Evolutionary conservation across 2,329 filamentous ascomycete genomes (phyloP).

Genomic region (Chaetothyriales sp.): DNA sequence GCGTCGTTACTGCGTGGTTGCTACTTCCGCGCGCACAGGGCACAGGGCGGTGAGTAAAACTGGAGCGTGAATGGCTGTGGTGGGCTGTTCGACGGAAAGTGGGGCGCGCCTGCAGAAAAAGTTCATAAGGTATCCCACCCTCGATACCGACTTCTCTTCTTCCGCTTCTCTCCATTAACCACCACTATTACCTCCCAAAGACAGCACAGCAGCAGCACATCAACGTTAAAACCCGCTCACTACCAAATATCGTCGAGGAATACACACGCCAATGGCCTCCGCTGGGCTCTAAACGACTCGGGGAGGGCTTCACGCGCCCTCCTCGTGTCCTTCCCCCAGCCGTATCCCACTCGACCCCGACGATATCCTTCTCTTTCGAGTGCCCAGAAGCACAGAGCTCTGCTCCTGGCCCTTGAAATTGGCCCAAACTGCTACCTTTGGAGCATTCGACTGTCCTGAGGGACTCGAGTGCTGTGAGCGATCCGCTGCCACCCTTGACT

Average conservation of each 20-base stretch:
- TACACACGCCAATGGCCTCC: conserved; percentile 53
- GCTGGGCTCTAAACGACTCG: conserved; percentile 82
- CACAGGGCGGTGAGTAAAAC: conserved; percentile 3
- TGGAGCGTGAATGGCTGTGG: background rate
- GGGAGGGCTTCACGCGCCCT: conserved; percentile 40
- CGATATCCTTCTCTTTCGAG: conserved; percentile 41
- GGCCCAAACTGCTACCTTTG: conserved; percentile 28
- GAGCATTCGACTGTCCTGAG: conserved; percentile 17
- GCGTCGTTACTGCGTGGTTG: too few species aligned
- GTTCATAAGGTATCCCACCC: conserved; percentile 5
- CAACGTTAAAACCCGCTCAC: background rate
- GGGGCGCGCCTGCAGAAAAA: background rate
- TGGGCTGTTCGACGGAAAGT: background rate
- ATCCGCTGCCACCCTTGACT: conserved; percentile 7
- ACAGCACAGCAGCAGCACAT: conserved; percentile 2
- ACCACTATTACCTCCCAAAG: conserved; percentile 10
- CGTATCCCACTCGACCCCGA: conserved; percentile 40
- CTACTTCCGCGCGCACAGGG: too few species aligned
- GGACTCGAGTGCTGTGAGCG: conserved; percentile 15
- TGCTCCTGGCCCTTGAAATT: conserved; percentile 44
- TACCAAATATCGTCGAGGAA: conserved; percentile 52
- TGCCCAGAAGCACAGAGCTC: conserved; percentile 20
- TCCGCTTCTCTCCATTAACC: conserved; percentile 13
- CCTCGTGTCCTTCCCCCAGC: conserved; percentile 65
- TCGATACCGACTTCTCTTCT: conserved; percentile 10